Evolutionary conservation across 345 rosid species (phyloP).

Genomic region (Balakata baccata): DNA sequence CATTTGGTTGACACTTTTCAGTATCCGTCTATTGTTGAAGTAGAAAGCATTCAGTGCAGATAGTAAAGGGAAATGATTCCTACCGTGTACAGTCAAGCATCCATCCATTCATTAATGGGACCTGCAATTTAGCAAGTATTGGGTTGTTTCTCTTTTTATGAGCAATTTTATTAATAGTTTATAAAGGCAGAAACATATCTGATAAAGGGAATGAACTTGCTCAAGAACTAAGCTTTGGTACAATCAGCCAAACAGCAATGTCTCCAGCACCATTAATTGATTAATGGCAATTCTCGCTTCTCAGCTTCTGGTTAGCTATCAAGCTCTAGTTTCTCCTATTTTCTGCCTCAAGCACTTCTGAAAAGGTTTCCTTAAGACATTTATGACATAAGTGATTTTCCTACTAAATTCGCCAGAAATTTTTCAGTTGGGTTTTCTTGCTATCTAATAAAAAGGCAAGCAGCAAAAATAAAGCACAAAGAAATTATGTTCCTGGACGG

Average conservation of each 20-base stretch:
- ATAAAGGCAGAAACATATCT: slow-evolving; percentile 9
- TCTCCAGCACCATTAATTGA: slow-evolving; percentile 48
- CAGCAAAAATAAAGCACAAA: no score
- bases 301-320: no score
- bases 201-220: slow-evolving; percentile 35
- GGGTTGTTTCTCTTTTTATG: slow-evolving; percentile 9
- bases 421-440: no score
- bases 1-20: slow-evolving; percentile 61
- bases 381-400: no score
- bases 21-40: slow-evolving; percentile 65
- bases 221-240: slow-evolving; percentile 8
- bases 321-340: no score
- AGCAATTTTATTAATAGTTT: background rate
- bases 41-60: slow-evolving; percentile 57
- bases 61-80: slow-evolving; percentile 46
- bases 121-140: background rate
- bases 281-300: no score
- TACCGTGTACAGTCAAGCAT: slow-evolving; percentile 44
- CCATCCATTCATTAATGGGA: slow-evolving; percentile 59
- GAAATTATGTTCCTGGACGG: no score
- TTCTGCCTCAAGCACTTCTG: no score
- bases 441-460: no score
- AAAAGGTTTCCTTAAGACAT: no score
- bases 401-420: no score
- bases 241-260: slow-evolving; percentile 19